Conservation (phyloP, 2,329 filamentous ascomycete species). For the Sporothrix variecibatus region DNA sequence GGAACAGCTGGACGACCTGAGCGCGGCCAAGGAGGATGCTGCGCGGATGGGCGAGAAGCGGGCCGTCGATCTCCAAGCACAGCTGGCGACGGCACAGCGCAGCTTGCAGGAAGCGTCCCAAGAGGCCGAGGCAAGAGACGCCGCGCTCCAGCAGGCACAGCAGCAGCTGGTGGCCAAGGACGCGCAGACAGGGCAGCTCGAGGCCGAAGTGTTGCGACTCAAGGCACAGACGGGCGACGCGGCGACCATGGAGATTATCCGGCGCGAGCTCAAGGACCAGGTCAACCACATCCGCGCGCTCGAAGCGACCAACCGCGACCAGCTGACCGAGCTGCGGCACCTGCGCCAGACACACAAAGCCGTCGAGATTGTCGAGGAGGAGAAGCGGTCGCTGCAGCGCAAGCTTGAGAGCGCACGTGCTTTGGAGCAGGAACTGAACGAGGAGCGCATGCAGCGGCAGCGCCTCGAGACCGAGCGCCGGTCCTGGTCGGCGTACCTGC, state of each 20-base stretch:
- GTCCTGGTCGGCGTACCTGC: constrained; percentile 84
- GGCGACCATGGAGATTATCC: constrained; percentile 82
- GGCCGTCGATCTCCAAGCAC: constrained; percentile 55
- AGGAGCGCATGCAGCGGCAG: constrained; percentile 79
- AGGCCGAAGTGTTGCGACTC: constrained; percentile 78
- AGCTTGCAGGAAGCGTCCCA: constrained; percentile 60
- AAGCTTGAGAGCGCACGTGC: constrained; percentile 74
- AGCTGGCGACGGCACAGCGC: constrained; percentile 49
- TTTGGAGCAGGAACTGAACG: constrained; percentile 74
- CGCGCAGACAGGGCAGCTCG: constrained; percentile 68
- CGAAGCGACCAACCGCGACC: constrained; percentile 78
- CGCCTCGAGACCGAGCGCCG: constrained; percentile 84
- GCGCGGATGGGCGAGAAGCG: constrained; percentile 62
- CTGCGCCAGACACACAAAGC: constrained; percentile 79
- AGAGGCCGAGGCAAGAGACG: constrained; percentile 58
- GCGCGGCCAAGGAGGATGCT: constrained; percentile 66
- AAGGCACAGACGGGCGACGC: constrained; percentile 86
- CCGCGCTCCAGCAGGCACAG: constrained; percentile 62
- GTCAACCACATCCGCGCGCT: constrained; percentile 86
- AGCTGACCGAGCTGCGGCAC: constrained; percentile 76
- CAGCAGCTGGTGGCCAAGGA: constrained; percentile 70
- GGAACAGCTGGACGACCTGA: constrained; percentile 78
- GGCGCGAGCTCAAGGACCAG: constrained; percentile 85
- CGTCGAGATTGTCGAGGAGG: constrained; percentile 92
- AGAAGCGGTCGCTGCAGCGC: constrained; percentile 81